phyloP scores from a whole-genome alignment of 371 early-diverging fungal species.

The Dinochytrium kinnereticum region DNA sequence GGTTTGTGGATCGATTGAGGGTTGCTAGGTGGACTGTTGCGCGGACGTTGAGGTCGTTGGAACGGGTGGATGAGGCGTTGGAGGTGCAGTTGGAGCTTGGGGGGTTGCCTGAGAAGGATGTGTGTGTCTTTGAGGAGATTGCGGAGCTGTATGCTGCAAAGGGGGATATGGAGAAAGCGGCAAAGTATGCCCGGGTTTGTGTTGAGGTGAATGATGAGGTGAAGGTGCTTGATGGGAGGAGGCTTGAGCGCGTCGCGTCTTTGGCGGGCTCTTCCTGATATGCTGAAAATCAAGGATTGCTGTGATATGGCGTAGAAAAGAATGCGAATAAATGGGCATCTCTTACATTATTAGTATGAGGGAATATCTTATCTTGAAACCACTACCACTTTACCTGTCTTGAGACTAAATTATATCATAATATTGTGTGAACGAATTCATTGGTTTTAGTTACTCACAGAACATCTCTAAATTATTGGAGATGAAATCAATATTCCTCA shows the following conservation, averaged over 20 bases:
- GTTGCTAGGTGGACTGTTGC: constrained; percentile 27
- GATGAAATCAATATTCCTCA: too few species aligned
- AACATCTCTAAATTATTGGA: too few species aligned
- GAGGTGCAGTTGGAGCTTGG: constrained; percentile 3
- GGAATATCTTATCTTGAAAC: too few species aligned
- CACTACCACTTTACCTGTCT: too few species aligned
- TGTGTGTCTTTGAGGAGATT: constrained; percentile 22
- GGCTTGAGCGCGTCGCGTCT: too few species aligned
- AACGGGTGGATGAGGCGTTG: constrained; percentile 16
- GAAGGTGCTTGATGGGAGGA: too few species aligned
- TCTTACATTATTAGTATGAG: too few species aligned
- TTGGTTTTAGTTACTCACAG: not conserved
- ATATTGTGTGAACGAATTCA: not conserved
- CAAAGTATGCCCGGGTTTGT: not conserved
- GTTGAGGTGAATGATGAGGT: not conserved
- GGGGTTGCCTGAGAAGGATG: constrained; percentile 8
- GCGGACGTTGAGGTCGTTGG: constrained; percentile 12
- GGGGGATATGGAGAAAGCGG: constrained; percentile 1
- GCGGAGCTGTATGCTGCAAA: constrained; percentile 9
- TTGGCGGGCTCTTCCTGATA: too few species aligned
- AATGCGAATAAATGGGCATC: too few species aligned
- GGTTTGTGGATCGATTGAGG: not conserved
- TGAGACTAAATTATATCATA: not conserved
- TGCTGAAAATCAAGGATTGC: too few species aligned
- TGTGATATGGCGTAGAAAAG: too few species aligned